Conservation (phyloP, 495 filamentous ascomycete genomes). For the Penicillium egyptiacum region DNA sequence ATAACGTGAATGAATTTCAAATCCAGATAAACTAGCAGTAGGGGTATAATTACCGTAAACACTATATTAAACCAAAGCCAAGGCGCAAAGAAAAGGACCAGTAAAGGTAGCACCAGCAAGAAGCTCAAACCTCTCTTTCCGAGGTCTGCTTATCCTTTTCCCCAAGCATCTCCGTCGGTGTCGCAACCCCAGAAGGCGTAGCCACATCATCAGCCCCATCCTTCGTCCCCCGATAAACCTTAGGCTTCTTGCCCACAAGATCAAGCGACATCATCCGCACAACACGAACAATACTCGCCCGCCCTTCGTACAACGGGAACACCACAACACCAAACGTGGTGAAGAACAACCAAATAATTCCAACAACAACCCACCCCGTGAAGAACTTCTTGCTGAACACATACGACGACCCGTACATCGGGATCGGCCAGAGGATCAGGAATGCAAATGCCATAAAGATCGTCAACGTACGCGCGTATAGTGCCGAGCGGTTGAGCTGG, state of each 20-base stretch:
- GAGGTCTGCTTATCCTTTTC: slow-evolving; percentile 28
- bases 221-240: slow-evolving; percentile 28
- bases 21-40: not conserved
- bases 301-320: slow-evolving; percentile 81
- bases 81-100: not conserved
- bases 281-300: slow-evolving; percentile 64
- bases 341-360: slow-evolving; percentile 84
- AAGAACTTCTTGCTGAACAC: slow-evolving; percentile 91
- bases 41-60: slow-evolving; percentile 20
- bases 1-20: not conserved
- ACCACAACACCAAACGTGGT: slow-evolving; percentile 71
- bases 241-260: slow-evolving; percentile 58
- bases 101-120: not conserved
- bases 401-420: slow-evolving; percentile 85
- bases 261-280: slow-evolving; percentile 67
- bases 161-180: slow-evolving; percentile 31
- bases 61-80: not conserved
- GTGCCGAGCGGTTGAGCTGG: slow-evolving; percentile 68
- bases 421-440: slow-evolving; percentile 91
- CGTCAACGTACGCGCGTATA: slow-evolving; percentile 78
- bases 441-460: slow-evolving; percentile 72
- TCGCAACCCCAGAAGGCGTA: slow-evolving; percentile 33
- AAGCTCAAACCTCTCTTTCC: slow-evolving; percentile 11
- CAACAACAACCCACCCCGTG: slow-evolving; percentile 86
- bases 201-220: slow-evolving; percentile 20